phyloP scores from a whole-genome alignment of 208 protist genomes.

The Leptomonas pyrrhocoris region DNA sequence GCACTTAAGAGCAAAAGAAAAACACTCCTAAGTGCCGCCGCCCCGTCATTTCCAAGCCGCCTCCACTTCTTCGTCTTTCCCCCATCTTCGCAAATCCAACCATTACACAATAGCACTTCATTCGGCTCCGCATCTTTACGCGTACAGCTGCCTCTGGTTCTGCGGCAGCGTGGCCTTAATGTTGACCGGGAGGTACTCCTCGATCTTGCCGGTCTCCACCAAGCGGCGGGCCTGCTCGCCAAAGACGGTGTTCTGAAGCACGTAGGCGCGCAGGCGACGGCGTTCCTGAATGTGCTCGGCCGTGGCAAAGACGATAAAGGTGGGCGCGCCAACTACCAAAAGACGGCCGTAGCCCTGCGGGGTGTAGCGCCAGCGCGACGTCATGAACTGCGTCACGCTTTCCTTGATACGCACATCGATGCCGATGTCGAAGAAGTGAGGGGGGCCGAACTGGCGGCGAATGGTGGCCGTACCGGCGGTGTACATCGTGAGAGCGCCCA shows the following conservation, averaged over 20 bases:
- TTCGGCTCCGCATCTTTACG: slow-evolving; percentile 27
- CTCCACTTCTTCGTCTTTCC: too few relatives aligned
- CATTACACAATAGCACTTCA: neutral
- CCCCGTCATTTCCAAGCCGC: too few relatives aligned
- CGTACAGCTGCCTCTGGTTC: slow-evolving; percentile 65
- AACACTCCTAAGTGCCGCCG: too few relatives aligned
- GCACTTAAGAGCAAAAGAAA: too few relatives aligned
- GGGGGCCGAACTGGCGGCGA: slow-evolving; percentile 77
- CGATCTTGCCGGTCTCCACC: slow-evolving; percentile 77
- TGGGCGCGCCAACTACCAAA: slow-evolving; percentile 71
- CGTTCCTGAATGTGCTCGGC: slow-evolving; percentile 81
- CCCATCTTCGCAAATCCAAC: neutral
- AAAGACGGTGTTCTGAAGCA: slow-evolving; percentile 88
- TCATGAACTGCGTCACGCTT: slow-evolving; percentile 54
- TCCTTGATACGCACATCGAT: slow-evolving; percentile 76
- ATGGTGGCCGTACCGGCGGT: slow-evolving; percentile 78
- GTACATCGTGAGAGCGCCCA: slow-evolving; percentile 60
- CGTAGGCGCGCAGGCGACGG: slow-evolving; percentile 71
- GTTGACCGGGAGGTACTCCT: slow-evolving; percentile 88
- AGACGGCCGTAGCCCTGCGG: slow-evolving; percentile 85
- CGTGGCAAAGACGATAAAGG: slow-evolving; percentile 68
- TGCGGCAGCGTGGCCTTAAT: slow-evolving; percentile 72
- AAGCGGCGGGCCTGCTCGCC: slow-evolving; percentile 88
- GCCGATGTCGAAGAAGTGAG: slow-evolving; percentile 89
- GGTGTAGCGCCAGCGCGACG: slow-evolving; percentile 80